Base-by-base conservation (phyloP, 441 rosid genomes). In the Isatis lusitanica region DNA sequence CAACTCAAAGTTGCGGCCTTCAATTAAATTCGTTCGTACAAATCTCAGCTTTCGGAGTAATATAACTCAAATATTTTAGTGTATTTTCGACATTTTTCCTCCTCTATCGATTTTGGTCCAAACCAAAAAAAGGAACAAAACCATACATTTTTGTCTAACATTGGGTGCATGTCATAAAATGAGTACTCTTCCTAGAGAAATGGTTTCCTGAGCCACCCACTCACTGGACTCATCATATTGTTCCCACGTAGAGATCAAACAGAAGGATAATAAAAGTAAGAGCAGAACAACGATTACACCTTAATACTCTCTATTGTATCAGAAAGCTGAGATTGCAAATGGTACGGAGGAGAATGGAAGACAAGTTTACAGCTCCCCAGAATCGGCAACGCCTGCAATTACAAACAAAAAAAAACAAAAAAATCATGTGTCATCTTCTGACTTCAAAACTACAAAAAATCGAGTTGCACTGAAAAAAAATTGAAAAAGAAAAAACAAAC, bases 361-460 rank as follows among this genome's bases (percentile, higher is more conserved):
- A 10, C 74, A 39, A 30, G 10, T 15, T 24, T 3, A 16, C 18
- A 52, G n/a, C 47, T 11, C 48, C 68, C 50, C 31, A 33, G 58
- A 21, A 60, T 42, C 48, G 12, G 1, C 63, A 31, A 53, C 12
- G 51, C 74, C 69, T 68, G 69, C 64, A 68, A 43, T 2, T n/a
- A n/a, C 24, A 21, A 21, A n/a, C n/a, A 53, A 6, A 50, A 18
- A 26, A 1, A 26, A 26, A 26, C 4, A 26, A 2, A 66, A 21
- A 60, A 33, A 42, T 2, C 56, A 21, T 33, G 9, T 0, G 12
- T 59, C 73, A 60, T 11, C 52, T 43, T 33, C 68, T 18, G 60
- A 55, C 5, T 40, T 40, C 12, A 13, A 11, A 11, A 40, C 12
- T 11, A 40, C n/a, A 40, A 11, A 40, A 11, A 39, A 3, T 4